phyloP scores from a whole-genome alignment of 1,284 basidiomycete species.

The Cutaneotrichosporon mucoides region DNA sequence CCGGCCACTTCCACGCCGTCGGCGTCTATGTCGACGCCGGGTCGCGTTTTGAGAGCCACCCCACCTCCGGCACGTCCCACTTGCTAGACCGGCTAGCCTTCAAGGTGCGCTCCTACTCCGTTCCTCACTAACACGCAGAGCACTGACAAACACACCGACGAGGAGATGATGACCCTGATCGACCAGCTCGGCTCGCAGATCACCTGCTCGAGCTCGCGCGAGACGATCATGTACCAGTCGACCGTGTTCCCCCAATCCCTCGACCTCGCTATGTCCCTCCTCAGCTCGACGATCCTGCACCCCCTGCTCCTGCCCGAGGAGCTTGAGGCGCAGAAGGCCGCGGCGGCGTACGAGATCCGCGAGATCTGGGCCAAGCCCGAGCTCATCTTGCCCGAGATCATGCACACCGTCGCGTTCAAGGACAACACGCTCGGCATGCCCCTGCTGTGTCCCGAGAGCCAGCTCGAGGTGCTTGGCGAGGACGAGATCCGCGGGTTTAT shows the following conservation, averaged over 20 bases:
- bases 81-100: conserved; percentile 93
- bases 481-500: conserved; percentile 65
- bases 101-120: conserved; percentile 52
- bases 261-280: conserved; percentile 74
- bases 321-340: conserved; percentile 76
- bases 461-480: conserved; percentile 67
- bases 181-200: conserved; percentile 89
- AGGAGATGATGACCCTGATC: conserved; percentile 77
- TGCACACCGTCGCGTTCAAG: conserved; percentile 82
- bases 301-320: conserved; percentile 74
- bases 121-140: conserved; percentile 26
- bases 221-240: conserved; percentile 98
- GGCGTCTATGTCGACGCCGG: conserved; percentile 94
- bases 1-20: conserved; percentile 90
- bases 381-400: conserved; percentile 87
- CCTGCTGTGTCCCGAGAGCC: conserved; percentile 79
- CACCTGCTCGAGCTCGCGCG: conserved; percentile 82
- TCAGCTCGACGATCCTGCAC: conserved; percentile 85
- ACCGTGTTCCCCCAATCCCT: conserved; percentile 86
- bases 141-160: conserved; percentile 53
- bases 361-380: conserved; percentile 88
- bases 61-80: conserved; percentile 79
- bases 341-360: conserved; percentile 86
- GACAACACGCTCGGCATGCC: conserved; percentile 81
- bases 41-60: conserved; percentile 75